Base-by-base conservation (phyloP, 2,329 filamentous ascomycete genomes). In the Cryphonectria japonica region DNA sequence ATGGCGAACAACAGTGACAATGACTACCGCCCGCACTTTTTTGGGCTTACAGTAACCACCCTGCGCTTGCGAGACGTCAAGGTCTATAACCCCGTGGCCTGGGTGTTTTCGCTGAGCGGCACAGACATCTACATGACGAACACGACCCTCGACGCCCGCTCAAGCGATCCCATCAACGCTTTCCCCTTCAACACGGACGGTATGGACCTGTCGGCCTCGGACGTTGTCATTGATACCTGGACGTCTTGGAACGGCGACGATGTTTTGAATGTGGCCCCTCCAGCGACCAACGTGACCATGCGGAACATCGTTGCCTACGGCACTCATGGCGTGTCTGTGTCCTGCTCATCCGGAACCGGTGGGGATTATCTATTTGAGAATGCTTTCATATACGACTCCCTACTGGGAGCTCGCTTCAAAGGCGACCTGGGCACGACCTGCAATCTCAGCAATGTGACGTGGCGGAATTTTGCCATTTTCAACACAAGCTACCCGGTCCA, bases 101-200 rank as follows among this genome's bases (percentile, higher is more conserved):
- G 74, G 75, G 71, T 73, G 16, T 76, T 75, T 57, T 72, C 70
- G 4, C 72, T 76, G 43, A 61, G 69, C 32, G 75, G 75, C 26
- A 73, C 67, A 7, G 66, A 75, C 46, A 73, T 76, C 19, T 70
- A 71, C 60, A 76, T 76, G 73, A 75, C 74, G 9, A 70, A 75
- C 65, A 76, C 73, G 26, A 67, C 68, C 2, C 69, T 76, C 32
- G 74, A 76, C 52, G 74, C 75, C 1, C 66, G 71, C 22, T 76
- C 75, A 0, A 57, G 69, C 22, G 69, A 70, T 22, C 43, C 63
- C 14, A 41, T 70, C 54, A 67, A 73, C 16, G 72, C 72, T 0
- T 76, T 75, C 57, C 74, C 74, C 7, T 75, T 76, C 67, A 76
- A 76, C 69, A 75, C 75, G 69, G 74, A 75, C 26, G 75, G 75